Conservation (phyloP, 257 asterid species). For the Salvia miltiorrhiza region DNA sequence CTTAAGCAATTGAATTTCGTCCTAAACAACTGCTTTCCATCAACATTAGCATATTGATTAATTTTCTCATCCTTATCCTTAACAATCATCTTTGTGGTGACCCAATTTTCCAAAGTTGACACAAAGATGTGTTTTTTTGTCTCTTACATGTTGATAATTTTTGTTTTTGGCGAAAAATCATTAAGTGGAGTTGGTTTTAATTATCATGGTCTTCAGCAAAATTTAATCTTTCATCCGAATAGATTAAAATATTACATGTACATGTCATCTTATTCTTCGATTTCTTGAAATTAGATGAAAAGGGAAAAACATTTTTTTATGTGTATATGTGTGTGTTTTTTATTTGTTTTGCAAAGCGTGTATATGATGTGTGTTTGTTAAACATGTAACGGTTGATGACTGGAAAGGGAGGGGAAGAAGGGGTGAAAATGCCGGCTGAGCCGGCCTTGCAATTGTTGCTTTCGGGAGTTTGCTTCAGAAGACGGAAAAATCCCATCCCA, state of each 20-base stretch:
- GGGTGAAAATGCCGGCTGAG: conserved; percentile 32
- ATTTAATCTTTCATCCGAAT: background rate
- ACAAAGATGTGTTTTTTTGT: conserved; percentile 10
- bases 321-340: too few relatives aligned
- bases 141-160: background rate
- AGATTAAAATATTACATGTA: background rate
- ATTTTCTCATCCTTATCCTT: conserved; percentile 17
- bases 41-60: conserved; percentile 22
- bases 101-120: conserved; percentile 16
- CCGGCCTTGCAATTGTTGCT: conserved; percentile 31
- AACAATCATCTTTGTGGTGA: conserved; percentile 24
- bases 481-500: conserved; percentile 28
- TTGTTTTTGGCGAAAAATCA: background rate
- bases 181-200: conserved; percentile 1
- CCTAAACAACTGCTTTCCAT: conserved; percentile 35
- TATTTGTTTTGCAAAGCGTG: too few relatives aligned
- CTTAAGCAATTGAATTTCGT: conserved; percentile 57
- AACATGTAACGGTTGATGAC: conserved; percentile 17
- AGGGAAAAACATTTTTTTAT: background rate
- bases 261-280: conserved; percentile 4
- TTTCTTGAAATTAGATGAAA: conserved; percentile 14
- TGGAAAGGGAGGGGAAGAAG: conserved; percentile 20
- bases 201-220: conserved; percentile 2
- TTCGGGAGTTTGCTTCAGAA: conserved; percentile 61
- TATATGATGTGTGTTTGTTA: background rate